Percentiles rank a stretch among this genome's conserved stretches.
Conservation (phyloP, 768 basidiomycete species). For the Solioccasus polychromus region DNA sequence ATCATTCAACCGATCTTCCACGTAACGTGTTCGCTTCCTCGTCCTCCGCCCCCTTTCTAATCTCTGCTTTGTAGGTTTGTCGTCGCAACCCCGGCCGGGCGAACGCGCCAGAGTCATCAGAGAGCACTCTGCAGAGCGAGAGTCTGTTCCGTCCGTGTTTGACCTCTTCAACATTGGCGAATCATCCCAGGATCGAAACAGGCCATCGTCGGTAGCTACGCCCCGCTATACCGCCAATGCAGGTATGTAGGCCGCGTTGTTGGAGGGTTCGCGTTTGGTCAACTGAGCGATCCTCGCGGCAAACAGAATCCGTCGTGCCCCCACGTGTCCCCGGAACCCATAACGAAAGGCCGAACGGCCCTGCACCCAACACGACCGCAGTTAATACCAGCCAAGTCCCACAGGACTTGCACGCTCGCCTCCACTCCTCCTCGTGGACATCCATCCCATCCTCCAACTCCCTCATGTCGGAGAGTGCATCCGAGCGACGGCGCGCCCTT, state of each 20-base stretch:
- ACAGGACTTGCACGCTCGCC: slow-evolving; percentile 16
- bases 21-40: slow-evolving; percentile 6
- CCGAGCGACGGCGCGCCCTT: slow-evolving; percentile 38
- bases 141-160: slow-evolving; percentile 25
- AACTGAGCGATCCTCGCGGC: slow-evolving; percentile 3
- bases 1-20: slow-evolving; percentile 6
- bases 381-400: slow-evolving; percentile 5
- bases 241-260: slow-evolving; percentile 10
- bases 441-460: slow-evolving; percentile 37
- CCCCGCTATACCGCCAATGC: slow-evolving; percentile 10
- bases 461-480: slow-evolving; percentile 43
- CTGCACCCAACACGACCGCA: slow-evolving; percentile 9
- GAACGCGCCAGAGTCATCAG: slow-evolving; percentile 20
- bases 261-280: not conserved
- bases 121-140: slow-evolving; percentile 21
- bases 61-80: not conserved
- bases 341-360: slow-evolving; percentile 15
- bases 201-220: slow-evolving; percentile 8
- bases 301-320: slow-evolving; percentile 16
- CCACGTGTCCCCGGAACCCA: slow-evolving; percentile 13
- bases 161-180: slow-evolving; percentile 28
- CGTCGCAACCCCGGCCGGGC: slow-evolving; percentile 6
- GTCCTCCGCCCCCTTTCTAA: not conserved
- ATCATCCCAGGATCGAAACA: slow-evolving; percentile 16
- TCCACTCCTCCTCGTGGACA: slow-evolving; percentile 28